Evolutionary conservation across 495 filamentous ascomycete species (phyloP).

Genomic region (Amphirosellinia nigrospora): DNA sequence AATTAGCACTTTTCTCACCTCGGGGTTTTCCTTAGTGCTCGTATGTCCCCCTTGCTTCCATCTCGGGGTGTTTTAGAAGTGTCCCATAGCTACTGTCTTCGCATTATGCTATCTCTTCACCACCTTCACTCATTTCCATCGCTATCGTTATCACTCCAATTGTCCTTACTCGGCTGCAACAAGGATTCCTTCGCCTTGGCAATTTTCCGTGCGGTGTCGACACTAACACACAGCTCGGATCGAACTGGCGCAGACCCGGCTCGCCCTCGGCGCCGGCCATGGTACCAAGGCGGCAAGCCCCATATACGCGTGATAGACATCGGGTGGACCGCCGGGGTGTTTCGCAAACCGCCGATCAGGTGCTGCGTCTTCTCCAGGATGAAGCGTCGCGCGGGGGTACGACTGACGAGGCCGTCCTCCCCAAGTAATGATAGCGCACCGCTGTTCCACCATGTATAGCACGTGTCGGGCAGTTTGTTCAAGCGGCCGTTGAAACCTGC

Average conservation of each 20-base stretch:
- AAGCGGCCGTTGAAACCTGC: slow-evolving; percentile 83
- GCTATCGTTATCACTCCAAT: neutral
- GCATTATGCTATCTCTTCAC: neutral
- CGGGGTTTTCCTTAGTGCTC: no score
- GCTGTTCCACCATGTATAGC: slow-evolving; percentile 90
- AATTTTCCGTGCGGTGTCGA: slow-evolving; percentile 53
- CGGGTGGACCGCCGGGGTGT: slow-evolving; percentile 77
- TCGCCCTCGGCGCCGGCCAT: slow-evolving; percentile 54
- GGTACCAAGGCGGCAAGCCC: slow-evolving; percentile 79
- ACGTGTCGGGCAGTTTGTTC: slow-evolving; percentile 92
- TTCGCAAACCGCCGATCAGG: slow-evolving; percentile 87
- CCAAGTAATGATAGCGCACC: slow-evolving; percentile 75
- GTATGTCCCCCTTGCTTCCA: no score
- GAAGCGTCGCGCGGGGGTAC: slow-evolving; percentile 69
- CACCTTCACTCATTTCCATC: slow-evolving; percentile 27
- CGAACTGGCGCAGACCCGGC: slow-evolving; percentile 64
- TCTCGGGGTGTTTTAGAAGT: no score
- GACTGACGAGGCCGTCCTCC: slow-evolving; percentile 64
- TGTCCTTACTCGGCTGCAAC: slow-evolving; percentile 21
- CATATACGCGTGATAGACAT: slow-evolving; percentile 89
- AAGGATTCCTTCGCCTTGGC: slow-evolving; percentile 43
- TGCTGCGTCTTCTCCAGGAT: slow-evolving; percentile 91
- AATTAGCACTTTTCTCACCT: no score
- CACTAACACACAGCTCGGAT: slow-evolving; percentile 72
- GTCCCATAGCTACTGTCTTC: neutral